Base-by-base conservation (phyloP, 441 rosid species). In the Populus tomentosa region DNA sequence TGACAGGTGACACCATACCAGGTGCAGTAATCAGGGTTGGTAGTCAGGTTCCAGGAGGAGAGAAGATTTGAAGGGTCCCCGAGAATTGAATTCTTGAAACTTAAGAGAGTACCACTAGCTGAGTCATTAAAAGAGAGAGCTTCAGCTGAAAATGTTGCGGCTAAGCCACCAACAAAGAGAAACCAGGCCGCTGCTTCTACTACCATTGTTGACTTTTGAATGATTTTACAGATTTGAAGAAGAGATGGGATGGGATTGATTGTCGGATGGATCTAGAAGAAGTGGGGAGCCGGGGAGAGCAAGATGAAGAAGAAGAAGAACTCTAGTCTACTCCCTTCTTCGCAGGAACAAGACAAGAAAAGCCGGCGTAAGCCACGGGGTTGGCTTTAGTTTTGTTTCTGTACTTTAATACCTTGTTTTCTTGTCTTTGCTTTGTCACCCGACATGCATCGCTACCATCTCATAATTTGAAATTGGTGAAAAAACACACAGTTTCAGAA, bases 1-100 rank as follows among this genome's bases (percentile, higher is more conserved):
- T 82, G 82, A 69, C 95, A 91, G 53, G 82, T 79, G 75, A 91
- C 82, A 28, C 90, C 92, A 69, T 46, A 61, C 95, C 95, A 91
- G 20, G 79, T 16, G 77, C 92, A 90, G 83, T 82, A 76, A 78
- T 77, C 69, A 38, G 59, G 24, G 33, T 23, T 67, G 7, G 71
- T 66, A 28, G 83, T 76, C 5, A 73, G 74, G 75, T 75, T 80
- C 92, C 92, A 89, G 75, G 33, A 36, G 67, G 84, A 80, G 67
- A 89, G 85, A 72, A 81, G 83, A 75, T 84, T 74, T 6, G 81
- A 78, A 42, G 88, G 87, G 79, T 86, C 90, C 30, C 69, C 71
- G 75, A 86, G 73, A 32, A 88, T 75, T 10, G 91, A 84, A 67
- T 35, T 62, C 82, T 87, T 91, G 82, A 91, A 81, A 76, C 73